Conservation (phyloP, 768 basidiomycete genomes). For the Lactarius indigo region DNA sequence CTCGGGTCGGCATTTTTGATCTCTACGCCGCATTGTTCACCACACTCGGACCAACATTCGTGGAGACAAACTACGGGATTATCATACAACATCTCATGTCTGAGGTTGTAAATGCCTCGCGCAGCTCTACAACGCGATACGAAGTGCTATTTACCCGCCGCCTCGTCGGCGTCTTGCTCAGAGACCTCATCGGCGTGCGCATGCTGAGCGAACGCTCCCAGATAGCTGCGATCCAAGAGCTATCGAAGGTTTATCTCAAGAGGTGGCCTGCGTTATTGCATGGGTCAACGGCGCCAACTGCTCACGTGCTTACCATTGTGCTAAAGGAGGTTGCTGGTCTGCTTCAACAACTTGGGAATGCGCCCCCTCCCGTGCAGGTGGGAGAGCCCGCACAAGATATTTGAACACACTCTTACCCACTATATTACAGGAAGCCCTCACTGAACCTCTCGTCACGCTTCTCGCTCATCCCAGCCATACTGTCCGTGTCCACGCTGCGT, state of each 20-base stretch:
- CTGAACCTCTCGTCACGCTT: constrained; percentile 81
- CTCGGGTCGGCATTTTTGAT: constrained; percentile 83
- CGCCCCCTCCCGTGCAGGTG: constrained; percentile 84
- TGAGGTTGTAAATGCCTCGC: constrained; percentile 66
- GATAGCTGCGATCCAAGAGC: constrained; percentile 84
- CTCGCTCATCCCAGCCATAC: constrained; percentile 84
- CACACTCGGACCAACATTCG: constrained; percentile 69
- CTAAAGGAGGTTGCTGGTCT: constrained; percentile 83
- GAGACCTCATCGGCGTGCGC: constrained; percentile 83
- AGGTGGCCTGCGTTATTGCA: constrained; percentile 94
- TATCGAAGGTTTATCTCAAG: constrained; percentile 77
- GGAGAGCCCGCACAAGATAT: neutral
- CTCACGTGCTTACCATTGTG: constrained; percentile 66
- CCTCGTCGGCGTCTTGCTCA: constrained; percentile 69
- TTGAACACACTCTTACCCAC: neutral
- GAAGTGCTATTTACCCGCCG: constrained; percentile 72
- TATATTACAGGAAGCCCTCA: constrained; percentile 58
- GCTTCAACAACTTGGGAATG: constrained; percentile 86
- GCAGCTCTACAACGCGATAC: constrained; percentile 56
- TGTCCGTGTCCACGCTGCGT: constrained; percentile 82
- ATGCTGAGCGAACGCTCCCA: constrained; percentile 94
- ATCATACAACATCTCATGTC: constrained; percentile 74
- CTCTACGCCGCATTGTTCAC: constrained; percentile 78
- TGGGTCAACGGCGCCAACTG: constrained; percentile 66
- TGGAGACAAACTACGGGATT: constrained; percentile 78